Conservation (phyloP, 305 asterid species). For the Solanum hybrid region DNA sequence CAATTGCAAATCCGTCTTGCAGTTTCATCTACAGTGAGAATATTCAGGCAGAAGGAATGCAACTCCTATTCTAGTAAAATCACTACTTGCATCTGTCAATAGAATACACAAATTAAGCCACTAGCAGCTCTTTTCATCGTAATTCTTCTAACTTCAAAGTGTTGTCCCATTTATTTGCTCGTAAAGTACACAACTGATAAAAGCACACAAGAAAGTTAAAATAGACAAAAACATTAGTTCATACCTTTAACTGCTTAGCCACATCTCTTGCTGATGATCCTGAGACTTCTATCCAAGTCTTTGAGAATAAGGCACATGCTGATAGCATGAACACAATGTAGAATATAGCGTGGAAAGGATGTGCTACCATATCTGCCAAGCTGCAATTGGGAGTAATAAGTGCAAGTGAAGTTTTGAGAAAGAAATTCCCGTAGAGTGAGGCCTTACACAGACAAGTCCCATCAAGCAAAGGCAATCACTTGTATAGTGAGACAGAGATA, state of each 20-base stretch:
- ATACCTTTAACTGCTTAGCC: constrained; percentile 73
- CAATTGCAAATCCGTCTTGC: not conserved
- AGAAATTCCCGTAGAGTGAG: not conserved
- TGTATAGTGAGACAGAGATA: not conserved
- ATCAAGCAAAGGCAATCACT: not conserved
- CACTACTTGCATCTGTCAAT: not conserved
- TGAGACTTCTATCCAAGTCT: constrained; percentile 83
- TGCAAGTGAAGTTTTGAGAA: not conserved
- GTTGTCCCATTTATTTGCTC: not conserved
- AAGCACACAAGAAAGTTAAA: not conserved
- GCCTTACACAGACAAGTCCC: not conserved
- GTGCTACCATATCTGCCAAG: constrained; percentile 58
- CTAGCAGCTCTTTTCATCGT: not conserved
- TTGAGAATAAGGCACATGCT: constrained; percentile 71
- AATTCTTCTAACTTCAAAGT: not conserved
- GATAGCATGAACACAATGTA: constrained; percentile 66
- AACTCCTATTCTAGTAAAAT: not conserved
- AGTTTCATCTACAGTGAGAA: not conserved
- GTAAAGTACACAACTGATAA: not conserved
- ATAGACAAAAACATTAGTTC: not conserved
- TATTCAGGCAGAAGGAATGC: not conserved
- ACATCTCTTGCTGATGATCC: constrained; percentile 77
- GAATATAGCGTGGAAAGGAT: constrained; percentile 71
- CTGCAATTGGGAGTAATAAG: constrained; percentile 26
- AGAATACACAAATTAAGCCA: not conserved